Evolutionary conservation across 768 basidiomycete genomes (phyloP).

Genomic region (Pisolithus orientalis): DNA sequence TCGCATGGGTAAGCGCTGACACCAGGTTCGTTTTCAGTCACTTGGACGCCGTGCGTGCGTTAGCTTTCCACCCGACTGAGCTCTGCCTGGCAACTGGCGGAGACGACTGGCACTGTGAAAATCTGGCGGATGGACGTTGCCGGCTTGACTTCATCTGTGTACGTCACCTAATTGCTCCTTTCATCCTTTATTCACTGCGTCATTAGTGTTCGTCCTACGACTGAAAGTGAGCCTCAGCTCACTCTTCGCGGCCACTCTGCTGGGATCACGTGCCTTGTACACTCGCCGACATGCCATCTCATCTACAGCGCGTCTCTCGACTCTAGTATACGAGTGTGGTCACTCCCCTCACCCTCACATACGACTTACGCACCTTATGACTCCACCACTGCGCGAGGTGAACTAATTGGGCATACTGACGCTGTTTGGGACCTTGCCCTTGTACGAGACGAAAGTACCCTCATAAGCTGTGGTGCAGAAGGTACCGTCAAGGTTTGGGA

Average conservation of each 20-base stretch:
- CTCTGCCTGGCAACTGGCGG: constrained; percentile 87
- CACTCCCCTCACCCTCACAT: constrained; percentile 65
- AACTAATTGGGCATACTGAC: constrained; percentile 89
- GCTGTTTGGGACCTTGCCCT: constrained; percentile 95
- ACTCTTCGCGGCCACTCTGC: constrained; percentile 93
- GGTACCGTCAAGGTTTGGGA: constrained; percentile 94
- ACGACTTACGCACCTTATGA: constrained; percentile 93
- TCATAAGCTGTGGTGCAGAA: constrained; percentile 89
- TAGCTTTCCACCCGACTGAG: constrained; percentile 86
- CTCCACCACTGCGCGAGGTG: constrained; percentile 64
- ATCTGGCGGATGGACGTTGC: constrained; percentile 88
- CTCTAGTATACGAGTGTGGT: constrained; percentile 90
- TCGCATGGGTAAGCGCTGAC: background rate
- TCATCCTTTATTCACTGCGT: constrained; percentile 3
- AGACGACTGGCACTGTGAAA: constrained; percentile 93
- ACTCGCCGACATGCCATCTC: constrained; percentile 67
- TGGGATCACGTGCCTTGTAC: constrained; percentile 79
- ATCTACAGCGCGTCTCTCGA: constrained; percentile 93
- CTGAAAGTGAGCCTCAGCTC: constrained; percentile 88
- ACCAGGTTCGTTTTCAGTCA: constrained; percentile 48
- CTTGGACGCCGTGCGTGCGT: constrained; percentile 84
- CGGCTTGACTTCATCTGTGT: constrained; percentile 71
- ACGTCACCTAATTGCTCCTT: constrained; percentile 31
- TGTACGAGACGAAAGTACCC: constrained; percentile 71
- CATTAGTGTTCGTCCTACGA: constrained; percentile 52